Evolutionary conservation across 192 early-diverging fungal genomes (phyloP).

Genomic region (Coemansia guatemalensis): DNA sequence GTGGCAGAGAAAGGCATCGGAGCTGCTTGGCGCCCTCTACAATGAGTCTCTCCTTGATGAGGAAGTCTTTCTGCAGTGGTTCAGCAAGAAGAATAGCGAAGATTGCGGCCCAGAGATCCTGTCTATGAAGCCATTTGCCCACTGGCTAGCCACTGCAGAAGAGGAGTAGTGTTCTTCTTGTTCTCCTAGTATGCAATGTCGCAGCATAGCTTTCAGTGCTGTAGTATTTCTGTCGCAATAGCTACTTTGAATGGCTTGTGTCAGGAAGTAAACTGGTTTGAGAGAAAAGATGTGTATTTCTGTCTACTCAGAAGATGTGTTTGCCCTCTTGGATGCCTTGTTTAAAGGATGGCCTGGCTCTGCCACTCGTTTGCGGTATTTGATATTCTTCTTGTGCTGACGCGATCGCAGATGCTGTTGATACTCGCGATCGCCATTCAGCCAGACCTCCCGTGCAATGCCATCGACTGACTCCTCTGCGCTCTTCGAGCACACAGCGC

Average conservation of each 20-base stretch:
- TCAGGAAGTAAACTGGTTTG: not conserved
- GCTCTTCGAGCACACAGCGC: conserved; percentile 63
- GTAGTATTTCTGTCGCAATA: not conserved
- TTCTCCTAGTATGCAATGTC: not conserved
- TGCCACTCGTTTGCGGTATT: not conserved
- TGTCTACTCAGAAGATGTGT: too few relatives aligned
- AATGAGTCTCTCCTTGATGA: conserved; percentile 78
- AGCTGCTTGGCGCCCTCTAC: conserved; percentile 70
- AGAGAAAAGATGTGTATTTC: too few relatives aligned
- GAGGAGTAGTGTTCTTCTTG: conserved; percentile 60
- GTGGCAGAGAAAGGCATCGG: conserved; percentile 58
- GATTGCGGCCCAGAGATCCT: conserved; percentile 42
- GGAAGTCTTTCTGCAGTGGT: conserved; percentile 73
- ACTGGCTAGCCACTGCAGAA: conserved; percentile 81
- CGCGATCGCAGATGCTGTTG: conserved; percentile 69
- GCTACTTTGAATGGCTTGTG: not conserved
- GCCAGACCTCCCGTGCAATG: conserved; percentile 42
- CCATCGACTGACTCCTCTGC: conserved; percentile 43
- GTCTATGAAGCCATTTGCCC: conserved; percentile 71
- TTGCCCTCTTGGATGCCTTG: too few relatives aligned
- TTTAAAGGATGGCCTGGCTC: too few relatives aligned
- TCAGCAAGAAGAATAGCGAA: conserved; percentile 30
- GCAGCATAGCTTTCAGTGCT: not conserved
- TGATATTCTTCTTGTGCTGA: conserved; percentile 51
- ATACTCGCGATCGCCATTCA: conserved; percentile 78